Percentiles rank a stretch among this genome's conserved stretches.
Evolutionary conservation across 2,329 filamentous ascomycete species (phyloP).

Genomic region (Alternaria gaisen): DNA sequence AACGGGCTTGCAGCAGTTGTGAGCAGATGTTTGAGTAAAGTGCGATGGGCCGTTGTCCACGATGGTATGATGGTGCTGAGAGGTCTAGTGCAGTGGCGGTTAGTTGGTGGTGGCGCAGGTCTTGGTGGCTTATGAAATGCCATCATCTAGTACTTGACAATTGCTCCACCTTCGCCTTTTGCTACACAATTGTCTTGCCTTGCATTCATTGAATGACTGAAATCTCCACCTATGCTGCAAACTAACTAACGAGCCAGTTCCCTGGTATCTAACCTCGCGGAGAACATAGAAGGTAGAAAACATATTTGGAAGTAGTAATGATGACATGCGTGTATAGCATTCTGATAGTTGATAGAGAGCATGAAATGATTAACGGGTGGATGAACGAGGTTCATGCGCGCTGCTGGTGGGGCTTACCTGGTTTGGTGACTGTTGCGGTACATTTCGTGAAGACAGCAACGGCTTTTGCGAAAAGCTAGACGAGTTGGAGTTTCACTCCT

Average conservation of each 20-base stretch:
- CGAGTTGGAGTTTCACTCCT: neutral
- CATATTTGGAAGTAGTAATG: no score
- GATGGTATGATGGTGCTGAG: conserved; percentile 67
- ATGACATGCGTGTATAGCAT: no score
- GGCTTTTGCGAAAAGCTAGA: neutral
- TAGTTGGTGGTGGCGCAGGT: conserved; percentile 41
- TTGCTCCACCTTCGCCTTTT: neutral
- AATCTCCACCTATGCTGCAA: no score
- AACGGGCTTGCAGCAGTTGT: conserved; percentile 65
- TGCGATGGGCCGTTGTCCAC: conserved; percentile 70
- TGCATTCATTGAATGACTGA: neutral
- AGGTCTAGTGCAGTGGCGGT: conserved; percentile 52
- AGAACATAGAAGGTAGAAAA: no score
- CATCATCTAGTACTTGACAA: neutral
- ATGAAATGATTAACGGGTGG: no score
- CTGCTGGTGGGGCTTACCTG: no score
- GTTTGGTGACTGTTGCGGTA: no score
- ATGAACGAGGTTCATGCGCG: no score
- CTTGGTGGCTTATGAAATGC: conserved; percentile 10
- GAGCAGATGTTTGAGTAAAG: conserved; percentile 63
- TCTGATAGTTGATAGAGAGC: no score
- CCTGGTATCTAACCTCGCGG: no score
- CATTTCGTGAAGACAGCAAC: neutral
- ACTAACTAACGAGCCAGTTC: no score
- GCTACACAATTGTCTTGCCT: neutral